Percentiles rank a stretch among this genome's conserved stretches.
These are phyloP conservation scores for Verticillium nonalfalfae DNA, from an alignment of 2,329 filamentous ascomycete species.

Conservation along the genomic window DNA sequence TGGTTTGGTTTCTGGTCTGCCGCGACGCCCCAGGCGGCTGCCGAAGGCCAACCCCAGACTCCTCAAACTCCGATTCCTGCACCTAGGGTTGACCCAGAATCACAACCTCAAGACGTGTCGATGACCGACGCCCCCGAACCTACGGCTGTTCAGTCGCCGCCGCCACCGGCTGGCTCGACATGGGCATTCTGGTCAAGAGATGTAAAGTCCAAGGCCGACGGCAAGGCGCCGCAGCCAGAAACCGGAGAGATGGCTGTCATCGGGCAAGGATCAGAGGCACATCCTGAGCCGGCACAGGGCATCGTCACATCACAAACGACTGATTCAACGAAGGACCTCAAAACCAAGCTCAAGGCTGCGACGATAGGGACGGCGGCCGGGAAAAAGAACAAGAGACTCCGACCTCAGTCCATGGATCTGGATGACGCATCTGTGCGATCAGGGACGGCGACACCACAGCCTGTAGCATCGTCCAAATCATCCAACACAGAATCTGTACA, in stretches of 20 bases:
- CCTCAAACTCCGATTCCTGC: background rate
- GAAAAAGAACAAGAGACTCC: conserved; percentile 37
- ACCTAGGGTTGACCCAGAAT: conserved; percentile 4
- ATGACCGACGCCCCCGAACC: conserved; percentile 32
- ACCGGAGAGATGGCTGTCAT: conserved; percentile 50
- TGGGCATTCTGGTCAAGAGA: conserved; percentile 80
- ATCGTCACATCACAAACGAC: conserved; percentile 28
- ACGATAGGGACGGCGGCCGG: conserved; percentile 15
- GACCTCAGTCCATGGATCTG: conserved; percentile 41
- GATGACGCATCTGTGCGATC: conserved; percentile 27
- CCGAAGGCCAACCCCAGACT: conserved; percentile 1
- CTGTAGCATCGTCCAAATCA: conserved; percentile 16
- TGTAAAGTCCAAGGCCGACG: conserved; percentile 26
- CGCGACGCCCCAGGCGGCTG: conserved; percentile 10
- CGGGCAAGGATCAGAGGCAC: conserved; percentile 48
- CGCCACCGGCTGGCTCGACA: conserved; percentile 53
- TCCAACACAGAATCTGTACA: conserved; percentile 14
- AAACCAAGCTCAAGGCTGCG: conserved; percentile 17
- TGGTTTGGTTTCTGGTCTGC: conserved; percentile 35
- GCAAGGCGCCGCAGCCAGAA: conserved; percentile 27
- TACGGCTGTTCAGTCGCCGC: conserved; percentile 19
- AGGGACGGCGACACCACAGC: conserved; percentile 24
- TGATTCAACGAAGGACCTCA: conserved; percentile 21
- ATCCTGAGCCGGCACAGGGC: conserved; percentile 41
- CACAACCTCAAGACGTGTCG: conserved; percentile 32